Evolutionary conservation across 495 filamentous ascomycete species (phyloP).

Genomic region (Pyrenula massariospora): DNA sequence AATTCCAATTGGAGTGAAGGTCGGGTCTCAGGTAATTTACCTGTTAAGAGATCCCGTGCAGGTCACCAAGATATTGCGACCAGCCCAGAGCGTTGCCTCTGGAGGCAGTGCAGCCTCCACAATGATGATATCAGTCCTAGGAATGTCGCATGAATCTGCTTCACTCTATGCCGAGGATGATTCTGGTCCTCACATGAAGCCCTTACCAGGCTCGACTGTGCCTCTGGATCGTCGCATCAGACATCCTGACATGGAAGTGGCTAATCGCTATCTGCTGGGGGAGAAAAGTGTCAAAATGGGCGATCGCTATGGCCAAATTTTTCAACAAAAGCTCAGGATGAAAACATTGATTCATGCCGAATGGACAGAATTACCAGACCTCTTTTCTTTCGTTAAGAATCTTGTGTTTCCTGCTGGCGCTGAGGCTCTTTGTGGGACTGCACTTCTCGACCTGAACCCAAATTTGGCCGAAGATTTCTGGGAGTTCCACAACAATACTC

Average conservation of each 20-base stretch:
- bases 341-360: constrained; percentile 6
- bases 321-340: too few species aligned
- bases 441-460: constrained; percentile 11
- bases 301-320: too few species aligned
- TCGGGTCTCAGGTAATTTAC: not conserved
- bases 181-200: constrained; percentile 1
- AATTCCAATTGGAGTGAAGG: not conserved
- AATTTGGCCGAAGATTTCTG: constrained; percentile 4
- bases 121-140: not conserved
- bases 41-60: constrained; percentile 1
- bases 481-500: not conserved
- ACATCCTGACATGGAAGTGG: constrained; percentile 8
- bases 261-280: constrained; percentile 7
- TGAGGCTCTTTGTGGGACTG: constrained; percentile 12
- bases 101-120: not conserved
- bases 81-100: constrained; percentile 3
- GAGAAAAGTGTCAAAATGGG: constrained; percentile 5
- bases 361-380: constrained; percentile 5
- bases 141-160: constrained; percentile 1
- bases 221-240: constrained; percentile 6
- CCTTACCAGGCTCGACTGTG: constrained; percentile 3
- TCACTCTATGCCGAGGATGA: constrained; percentile 5
- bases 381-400: constrained; percentile 15
- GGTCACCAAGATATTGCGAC: constrained; percentile 5
- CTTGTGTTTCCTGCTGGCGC: constrained; percentile 13